Percentiles rank a stretch among this genome's conserved stretches.
phyloP scores from a whole-genome alignment of 176 grass and related monocot species.

The Hordeum marinum region DNA sequence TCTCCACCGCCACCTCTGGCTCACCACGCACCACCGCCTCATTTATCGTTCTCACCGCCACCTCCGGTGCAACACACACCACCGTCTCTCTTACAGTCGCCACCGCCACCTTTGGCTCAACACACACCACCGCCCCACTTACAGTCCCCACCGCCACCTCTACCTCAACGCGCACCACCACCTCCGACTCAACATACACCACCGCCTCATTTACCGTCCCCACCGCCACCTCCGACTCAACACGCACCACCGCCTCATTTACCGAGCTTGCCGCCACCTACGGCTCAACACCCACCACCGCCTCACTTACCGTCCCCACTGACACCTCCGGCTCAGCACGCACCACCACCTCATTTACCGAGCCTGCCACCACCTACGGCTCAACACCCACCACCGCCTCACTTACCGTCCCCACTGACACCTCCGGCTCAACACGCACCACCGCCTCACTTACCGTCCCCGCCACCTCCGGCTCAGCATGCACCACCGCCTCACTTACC shows the following conservation, averaged over 20 bases:
- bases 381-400: neutral
- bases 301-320: too few relatives aligned
- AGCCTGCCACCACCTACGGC: neutral
- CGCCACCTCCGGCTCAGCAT: neutral
- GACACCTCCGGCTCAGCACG: too few relatives aligned
- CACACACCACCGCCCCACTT: neutral
- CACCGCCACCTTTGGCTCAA: neutral
- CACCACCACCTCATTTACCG: neutral
- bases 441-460: neutral
- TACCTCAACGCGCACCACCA: neutral
- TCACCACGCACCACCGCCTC: neutral
- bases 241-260: neutral
- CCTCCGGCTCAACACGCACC: neutral
- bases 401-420: neutral
- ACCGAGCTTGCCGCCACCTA: neutral
- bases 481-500: neutral
- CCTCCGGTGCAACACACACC: neutral
- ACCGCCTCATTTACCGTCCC: neutral
- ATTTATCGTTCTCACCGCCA: neutral
- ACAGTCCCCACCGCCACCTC: neutral
- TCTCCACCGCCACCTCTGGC: neutral
- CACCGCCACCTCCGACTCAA: neutral
- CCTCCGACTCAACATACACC: neutral
- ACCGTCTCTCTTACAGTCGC: too few relatives aligned
- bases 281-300: neutral